Base-by-base conservation (phyloP, 306 rosid genomes). In the Benincasa hispida region DNA sequence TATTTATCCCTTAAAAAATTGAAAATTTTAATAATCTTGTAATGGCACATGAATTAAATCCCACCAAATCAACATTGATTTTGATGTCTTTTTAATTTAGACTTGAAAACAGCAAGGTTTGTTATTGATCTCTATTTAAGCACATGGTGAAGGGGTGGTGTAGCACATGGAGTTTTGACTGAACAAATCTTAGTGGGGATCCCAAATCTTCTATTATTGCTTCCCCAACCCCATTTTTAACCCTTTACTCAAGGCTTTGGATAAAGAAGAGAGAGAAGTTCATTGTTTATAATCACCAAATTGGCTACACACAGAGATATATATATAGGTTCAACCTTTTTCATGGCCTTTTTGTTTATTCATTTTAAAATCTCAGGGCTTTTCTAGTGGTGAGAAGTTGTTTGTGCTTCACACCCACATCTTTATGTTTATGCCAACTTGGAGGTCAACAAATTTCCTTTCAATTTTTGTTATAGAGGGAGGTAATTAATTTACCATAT, bases 111-210 rank as follows among this genome's bases (percentile, higher is more conserved):
- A 69, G 57, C 1, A 14, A 70, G 56, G 75, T 13, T 67, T 68
- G 55, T 68, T 41, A 24, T 42, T 68, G 35, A 42, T 68, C 34
- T 42, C 54, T 42, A 47, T 68, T 42, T 69, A 69, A 25, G 75
- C 75, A 69, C 75, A 69, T 69, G 75, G 5, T 39, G 32, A 21
- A 42, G 34, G 1, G 55, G 45, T 8, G 35, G 35, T 68, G 12
- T 41, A 22, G 55, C 75, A 69, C 75, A 69, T 69, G 75, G 35
- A 12, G 2, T 50, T 47, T 69, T 69, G 75, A 24, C 75, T 45
- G 18, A 69, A 69, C 35, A 42, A 68, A 68, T 68, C 75, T 68
- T 68, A 68, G 75, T 68, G 75, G 75, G 75, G 56, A 19, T 41
- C 34, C 45, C 55, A 68, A 68, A 68, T 68, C 56, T 68, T 68